Evolutionary conservation across 2,329 filamentous ascomycete genomes (phyloP), one percentile per base, ranked within the genome.

Genomic region (Alternaria viburni): DNA sequence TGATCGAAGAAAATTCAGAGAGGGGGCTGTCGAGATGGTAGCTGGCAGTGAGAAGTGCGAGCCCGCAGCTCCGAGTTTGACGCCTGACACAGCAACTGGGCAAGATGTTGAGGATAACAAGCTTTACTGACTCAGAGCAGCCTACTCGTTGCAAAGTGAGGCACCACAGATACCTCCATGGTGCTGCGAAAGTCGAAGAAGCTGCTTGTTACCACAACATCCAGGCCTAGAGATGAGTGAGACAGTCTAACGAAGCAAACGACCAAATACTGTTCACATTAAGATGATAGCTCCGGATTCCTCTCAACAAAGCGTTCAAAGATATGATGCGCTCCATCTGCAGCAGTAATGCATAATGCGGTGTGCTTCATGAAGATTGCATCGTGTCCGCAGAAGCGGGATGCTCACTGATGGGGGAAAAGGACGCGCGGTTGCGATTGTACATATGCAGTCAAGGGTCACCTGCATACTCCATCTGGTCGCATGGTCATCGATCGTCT

Each of bases 401-500:
- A 45, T 57, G 54, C 26, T 47, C 19, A 11, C 19, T 28, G 41
- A 28, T 55, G 28, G 25, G 12, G 50, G 23, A 15, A 23, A 28
- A 54, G 51, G 57, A 55, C 57, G 57, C 57, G 57, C n/a, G 30
- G 55, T 41, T 41, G n/a, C 26, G 10, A 19, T 10, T 17, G 13
- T 36, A 45, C 15, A 23, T 32, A 49, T 51, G 46, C 51, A 17
- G 41, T 19, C 43, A 28, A n/a, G 41, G 17, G 41, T 17, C 25
- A 17, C 12, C 15, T 50, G 50, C 61, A 44, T 46, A 5, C 28
- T 46, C 23, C 21, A 15, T 50, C 21, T 46, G 44, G 43, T 46
- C 5, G 47, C 41, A 45, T 30, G 10, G 46, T 47, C 32, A 59
- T 60, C 59, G 57, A 64, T 60, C 28, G 54, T 15, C 19, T 43